phyloP scores from a whole-genome alignment of 768 basidiomycete genomes.

The Leccinum obscurum region DNA sequence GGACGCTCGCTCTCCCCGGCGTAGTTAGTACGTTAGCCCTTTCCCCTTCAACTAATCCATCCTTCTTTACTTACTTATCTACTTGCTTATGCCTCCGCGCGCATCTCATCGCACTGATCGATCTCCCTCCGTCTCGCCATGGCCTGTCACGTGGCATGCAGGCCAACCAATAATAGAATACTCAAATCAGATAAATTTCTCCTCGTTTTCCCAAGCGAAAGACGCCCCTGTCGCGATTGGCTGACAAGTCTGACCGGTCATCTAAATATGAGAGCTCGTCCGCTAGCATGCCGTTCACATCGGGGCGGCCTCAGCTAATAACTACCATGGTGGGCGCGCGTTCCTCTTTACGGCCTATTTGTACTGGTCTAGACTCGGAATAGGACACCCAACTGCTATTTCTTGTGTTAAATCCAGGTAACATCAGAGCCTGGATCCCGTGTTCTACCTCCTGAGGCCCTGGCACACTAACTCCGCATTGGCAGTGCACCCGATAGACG shows the following conservation, averaged over 20 bases:
- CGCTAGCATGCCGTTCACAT: not conserved
- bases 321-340: not conserved
- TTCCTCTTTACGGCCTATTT: too few relatives aligned
- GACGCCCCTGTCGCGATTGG: not conserved
- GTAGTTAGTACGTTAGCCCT: not conserved
- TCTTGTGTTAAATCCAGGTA: not conserved
- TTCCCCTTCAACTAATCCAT: too few relatives aligned
- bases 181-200: too few relatives aligned
- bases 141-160: too few relatives aligned
- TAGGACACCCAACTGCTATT: too few relatives aligned
- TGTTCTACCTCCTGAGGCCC: not conserved
- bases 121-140: not conserved
- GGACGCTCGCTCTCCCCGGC: not conserved
- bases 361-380: too few relatives aligned
- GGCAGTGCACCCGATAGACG: too few relatives aligned
- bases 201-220: not conserved
- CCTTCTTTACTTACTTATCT: not conserved
- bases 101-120: not conserved
- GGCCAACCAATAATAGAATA: not conserved
- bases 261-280: not conserved
- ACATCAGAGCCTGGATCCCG: not conserved
- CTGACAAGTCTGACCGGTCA: not conserved
- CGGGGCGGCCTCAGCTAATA: not conserved
- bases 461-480: not conserved
- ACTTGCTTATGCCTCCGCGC: too few relatives aligned